Evolutionary conservation across 2,329 filamentous ascomycete genomes (phyloP), one percentile per base, ranked within the genome.

Genomic region (Diaporthe citrichinensis): DNA sequence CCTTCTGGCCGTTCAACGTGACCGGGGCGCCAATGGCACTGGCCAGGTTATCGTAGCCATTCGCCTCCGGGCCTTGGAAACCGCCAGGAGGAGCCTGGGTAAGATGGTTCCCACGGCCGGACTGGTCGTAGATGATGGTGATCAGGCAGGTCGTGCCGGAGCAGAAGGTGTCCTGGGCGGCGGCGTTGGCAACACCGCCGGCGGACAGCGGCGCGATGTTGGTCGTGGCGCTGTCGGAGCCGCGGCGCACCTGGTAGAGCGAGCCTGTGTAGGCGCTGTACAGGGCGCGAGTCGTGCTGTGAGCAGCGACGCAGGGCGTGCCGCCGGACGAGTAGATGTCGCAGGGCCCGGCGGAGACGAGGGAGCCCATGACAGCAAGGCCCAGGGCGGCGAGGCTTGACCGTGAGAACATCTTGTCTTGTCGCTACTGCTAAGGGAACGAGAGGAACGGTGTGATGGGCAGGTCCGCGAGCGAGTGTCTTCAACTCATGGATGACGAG

Each of bases 61-160:
- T 86, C 44, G 85, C 58, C 34, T 90, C 89, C 0, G 91, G 91
- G 14, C 91, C 91, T 0, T 79, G 82, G 78, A 90, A 91, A 41
- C 85, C 89, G 1, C 91, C 91, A 0, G 88, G 87, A 0, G 90
- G 89, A 2, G 91, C 92, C 77, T 90, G 90, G 0, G 88, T 92
- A 4, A 93, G 89, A 78, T 93, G 89, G 77, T 93, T 93, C 0
- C 86, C 86, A 1, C 82, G 83, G 72, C 91, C 91, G 17, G 91
- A 92, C 82, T 93, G 92, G 80, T 93, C 92, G 80, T 93, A 93
- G 72, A 92, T 92, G 78, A 90, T 86, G 0, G 87, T 88, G 80
- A 93, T 93, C 34, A 92, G 83, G 79, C 92, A 93, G 17, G 90
- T 92, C 0, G 91, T 92, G 67, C 84, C 81, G 14, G 85, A 81